Evolutionary conservation across 108 stramenopile genomes (phyloP).

Genomic region (Chaetoceros muelleri): DNA sequence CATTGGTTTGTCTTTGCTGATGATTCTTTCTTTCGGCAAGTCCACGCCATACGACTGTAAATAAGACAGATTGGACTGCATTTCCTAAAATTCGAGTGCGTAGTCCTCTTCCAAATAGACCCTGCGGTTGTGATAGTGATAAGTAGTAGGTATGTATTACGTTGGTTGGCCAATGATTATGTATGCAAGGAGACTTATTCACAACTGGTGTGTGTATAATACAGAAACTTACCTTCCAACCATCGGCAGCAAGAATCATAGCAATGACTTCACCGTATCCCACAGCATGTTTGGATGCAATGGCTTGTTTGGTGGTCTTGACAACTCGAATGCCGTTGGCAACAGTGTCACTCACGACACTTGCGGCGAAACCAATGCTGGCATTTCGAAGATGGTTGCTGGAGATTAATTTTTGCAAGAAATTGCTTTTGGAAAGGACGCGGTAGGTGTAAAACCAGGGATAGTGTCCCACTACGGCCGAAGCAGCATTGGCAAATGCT

Average conservation of each 20-base stretch:
- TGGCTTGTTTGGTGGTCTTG: constrained; percentile 80
- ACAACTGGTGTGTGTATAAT: background rate
- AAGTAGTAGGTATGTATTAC: background rate
- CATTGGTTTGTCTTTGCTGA: no score
- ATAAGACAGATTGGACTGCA: constrained; percentile 66
- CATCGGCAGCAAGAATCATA: constrained; percentile 72
- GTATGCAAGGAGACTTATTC: background rate
- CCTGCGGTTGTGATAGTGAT: constrained; percentile 7
- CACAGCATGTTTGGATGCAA: constrained; percentile 45
- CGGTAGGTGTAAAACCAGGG: constrained; percentile 84
- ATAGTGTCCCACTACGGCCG: constrained; percentile 57
- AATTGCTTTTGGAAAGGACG: constrained; percentile 28
- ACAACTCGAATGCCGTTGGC: constrained; percentile 76
- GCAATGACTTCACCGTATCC: constrained; percentile 54
- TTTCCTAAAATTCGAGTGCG: constrained; percentile 73
- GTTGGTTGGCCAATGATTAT: background rate
- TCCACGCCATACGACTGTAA: constrained; percentile 77
- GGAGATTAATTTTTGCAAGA: constrained; percentile 23
- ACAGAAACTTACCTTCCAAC: constrained; percentile 30
- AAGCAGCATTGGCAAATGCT: constrained; percentile 46
- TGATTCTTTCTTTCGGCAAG: constrained; percentile 42
- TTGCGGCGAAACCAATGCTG: constrained; percentile 60
- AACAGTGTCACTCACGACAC: constrained; percentile 61
- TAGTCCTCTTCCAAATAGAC: constrained; percentile 71
- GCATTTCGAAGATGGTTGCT: constrained; percentile 49